phyloP scores from a whole-genome alignment of 768 basidiomycete species.

The Leccinum disarticulatum region DNA sequence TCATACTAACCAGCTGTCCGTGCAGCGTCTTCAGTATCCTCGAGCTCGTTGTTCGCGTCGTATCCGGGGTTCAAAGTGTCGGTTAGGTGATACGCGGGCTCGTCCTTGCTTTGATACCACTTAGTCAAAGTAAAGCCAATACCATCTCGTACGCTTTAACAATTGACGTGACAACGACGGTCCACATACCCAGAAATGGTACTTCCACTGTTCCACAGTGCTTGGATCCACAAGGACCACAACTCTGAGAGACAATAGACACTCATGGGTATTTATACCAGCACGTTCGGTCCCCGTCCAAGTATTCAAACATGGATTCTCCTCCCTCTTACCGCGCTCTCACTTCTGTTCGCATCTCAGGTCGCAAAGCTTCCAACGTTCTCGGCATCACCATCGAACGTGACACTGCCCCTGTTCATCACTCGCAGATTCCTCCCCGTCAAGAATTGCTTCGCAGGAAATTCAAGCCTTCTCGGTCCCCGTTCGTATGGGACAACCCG shows the following conservation, averaged over 20 bases:
- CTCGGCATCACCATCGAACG: not conserved
- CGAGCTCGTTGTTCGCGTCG: not conserved
- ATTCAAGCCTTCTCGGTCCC: not conserved
- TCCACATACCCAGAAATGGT: not conserved
- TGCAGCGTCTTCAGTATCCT: not conserved
- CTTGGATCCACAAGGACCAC: not conserved
- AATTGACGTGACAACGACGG: not conserved
- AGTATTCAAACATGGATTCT: not conserved
- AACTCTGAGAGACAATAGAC: not conserved
- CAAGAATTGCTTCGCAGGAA: not conserved
- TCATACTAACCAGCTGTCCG: not conserved
- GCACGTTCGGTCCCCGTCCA: not conserved
- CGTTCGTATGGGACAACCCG: conserved; percentile 18
- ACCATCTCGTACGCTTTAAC: not conserved
- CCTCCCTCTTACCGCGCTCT: not conserved
- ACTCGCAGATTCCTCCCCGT: not conserved
- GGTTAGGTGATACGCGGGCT: not conserved
- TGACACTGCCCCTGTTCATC: not conserved
- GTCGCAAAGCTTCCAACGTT: not conserved
- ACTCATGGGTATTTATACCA: not conserved
- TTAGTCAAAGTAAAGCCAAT: not conserved
- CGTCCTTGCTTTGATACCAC: not conserved
- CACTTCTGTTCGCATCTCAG: not conserved
- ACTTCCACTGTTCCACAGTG: not conserved
- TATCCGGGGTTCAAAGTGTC: not conserved